phyloP scores from a whole-genome alignment of 2,329 filamentous ascomycete species.

The Ceratocystis cubensis region DNA sequence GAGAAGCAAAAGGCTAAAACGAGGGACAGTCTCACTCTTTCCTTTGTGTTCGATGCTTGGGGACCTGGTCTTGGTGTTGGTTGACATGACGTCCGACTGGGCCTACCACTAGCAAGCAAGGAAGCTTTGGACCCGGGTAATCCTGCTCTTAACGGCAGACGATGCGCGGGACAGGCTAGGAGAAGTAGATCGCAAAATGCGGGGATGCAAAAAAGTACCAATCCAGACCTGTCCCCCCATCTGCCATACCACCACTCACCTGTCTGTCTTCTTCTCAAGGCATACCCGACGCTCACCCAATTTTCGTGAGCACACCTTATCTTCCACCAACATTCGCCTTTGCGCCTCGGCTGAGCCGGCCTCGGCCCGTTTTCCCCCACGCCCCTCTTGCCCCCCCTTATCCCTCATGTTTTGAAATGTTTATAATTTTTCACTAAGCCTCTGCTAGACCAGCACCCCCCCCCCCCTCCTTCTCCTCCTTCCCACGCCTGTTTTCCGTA shows the following conservation, averaged over 20 bases:
- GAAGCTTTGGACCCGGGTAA: neutral
- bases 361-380: conserved; percentile 2
- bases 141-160: neutral
- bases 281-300: neutral
- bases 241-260: neutral
- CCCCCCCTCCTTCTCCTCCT: neutral
- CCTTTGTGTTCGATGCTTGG: neutral
- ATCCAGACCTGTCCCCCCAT: neutral
- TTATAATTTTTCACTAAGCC: neutral
- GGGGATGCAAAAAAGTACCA: too few relatives aligned
- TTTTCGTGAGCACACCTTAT: neutral
- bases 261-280: neutral
- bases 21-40: neutral
- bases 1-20: neutral
- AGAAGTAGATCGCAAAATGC: neutral
- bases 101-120: neutral
- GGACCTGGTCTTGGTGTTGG: neutral
- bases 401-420: conserved; percentile 9
- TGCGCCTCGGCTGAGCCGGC: neutral
- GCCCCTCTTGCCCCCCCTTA: neutral
- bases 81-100: neutral
- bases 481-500: neutral
- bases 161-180: neutral
- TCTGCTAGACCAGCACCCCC: neutral
- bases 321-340: neutral